Evolutionary conservation across 768 basidiomycete genomes (phyloP).

Genomic region (Rhodotorula diobovata): DNA sequence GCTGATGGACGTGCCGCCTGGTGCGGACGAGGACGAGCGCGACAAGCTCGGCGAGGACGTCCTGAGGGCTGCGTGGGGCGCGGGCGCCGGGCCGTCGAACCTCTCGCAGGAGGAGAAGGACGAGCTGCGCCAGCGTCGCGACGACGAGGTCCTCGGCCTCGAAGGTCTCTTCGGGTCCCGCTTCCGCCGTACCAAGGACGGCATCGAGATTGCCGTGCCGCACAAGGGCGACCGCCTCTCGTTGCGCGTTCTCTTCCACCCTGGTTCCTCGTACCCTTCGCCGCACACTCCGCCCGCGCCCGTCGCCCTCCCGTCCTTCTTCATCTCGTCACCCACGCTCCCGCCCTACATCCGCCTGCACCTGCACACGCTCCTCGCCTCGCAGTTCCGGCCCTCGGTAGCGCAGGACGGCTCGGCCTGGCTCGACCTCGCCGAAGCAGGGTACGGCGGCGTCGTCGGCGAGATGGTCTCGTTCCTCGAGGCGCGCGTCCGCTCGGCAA

Average conservation of each 20-base stretch:
- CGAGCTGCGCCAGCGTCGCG: conserved; percentile 41
- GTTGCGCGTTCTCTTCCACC: conserved; percentile 58
- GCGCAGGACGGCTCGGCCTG: conserved; percentile 31
- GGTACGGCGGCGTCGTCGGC: conserved; percentile 67
- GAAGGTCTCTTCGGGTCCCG: conserved; percentile 42
- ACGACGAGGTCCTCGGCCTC: conserved; percentile 38
- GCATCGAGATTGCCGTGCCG: conserved; percentile 43
- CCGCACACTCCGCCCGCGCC: conserved; percentile 43
- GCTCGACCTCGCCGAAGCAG: conserved; percentile 57
- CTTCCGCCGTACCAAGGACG: conserved; percentile 45
- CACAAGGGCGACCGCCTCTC: conserved; percentile 53
- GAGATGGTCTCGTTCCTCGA: conserved; percentile 61
- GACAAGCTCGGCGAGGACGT: conserved; percentile 18
- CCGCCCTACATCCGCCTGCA: conserved; percentile 80
- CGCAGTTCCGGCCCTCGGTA: conserved; percentile 52
- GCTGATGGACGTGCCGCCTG: conserved; percentile 4
- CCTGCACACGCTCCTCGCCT: conserved; percentile 64
- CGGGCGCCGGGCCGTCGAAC: background rate
- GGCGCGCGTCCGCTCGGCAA: conserved; percentile 55
- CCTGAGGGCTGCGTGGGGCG: background rate
- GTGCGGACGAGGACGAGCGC: background rate
- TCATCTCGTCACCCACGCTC: conserved; percentile 62
- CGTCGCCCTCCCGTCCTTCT: conserved; percentile 62
- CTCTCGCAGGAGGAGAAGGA: conserved; percentile 36
- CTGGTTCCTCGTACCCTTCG: conserved; percentile 52